These are phyloP conservation scores for Alloascoidea africana DNA, from an alignment of 805 yeast species.

Conservation along the genomic window DNA sequence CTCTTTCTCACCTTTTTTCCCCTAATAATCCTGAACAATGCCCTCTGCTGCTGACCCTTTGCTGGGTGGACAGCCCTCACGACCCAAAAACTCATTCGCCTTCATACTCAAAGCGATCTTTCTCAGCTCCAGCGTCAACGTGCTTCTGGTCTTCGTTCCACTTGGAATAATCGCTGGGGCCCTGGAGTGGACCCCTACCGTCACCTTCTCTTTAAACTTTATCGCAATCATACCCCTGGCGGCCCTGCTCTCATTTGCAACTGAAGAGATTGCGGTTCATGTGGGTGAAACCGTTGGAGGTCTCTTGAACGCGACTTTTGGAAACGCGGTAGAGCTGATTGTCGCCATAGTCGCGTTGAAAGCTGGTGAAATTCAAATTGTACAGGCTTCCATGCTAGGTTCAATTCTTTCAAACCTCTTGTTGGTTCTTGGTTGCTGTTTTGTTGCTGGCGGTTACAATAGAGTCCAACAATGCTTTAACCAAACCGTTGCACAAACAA, in stretches of 20 bases:
- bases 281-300: slow-evolving; percentile 93
- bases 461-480: slow-evolving; percentile 79
- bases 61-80: no score
- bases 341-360: slow-evolving; percentile 82
- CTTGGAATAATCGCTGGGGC: slow-evolving; percentile 66
- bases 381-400: slow-evolving; percentile 96
- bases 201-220: slow-evolving; percentile 62
- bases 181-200: slow-evolving; percentile 35
- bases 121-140: slow-evolving; percentile 51
- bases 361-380: slow-evolving; percentile 81
- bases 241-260: slow-evolving; percentile 76
- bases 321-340: slow-evolving; percentile 94
- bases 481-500: slow-evolving; percentile 95
- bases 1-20: no score
- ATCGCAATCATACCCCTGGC: slow-evolving; percentile 89
- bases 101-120: slow-evolving; percentile 11
- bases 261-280: slow-evolving; percentile 79
- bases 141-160: slow-evolving; percentile 74
- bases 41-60: no score
- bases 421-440: slow-evolving; percentile 90
- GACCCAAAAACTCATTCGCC: no score
- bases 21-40: no score
- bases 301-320: slow-evolving; percentile 88
- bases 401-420: slow-evolving; percentile 79
- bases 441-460: slow-evolving; percentile 82